Conservation (phyloP, 306 rosid genomes). For the Prunus padus region DNA sequence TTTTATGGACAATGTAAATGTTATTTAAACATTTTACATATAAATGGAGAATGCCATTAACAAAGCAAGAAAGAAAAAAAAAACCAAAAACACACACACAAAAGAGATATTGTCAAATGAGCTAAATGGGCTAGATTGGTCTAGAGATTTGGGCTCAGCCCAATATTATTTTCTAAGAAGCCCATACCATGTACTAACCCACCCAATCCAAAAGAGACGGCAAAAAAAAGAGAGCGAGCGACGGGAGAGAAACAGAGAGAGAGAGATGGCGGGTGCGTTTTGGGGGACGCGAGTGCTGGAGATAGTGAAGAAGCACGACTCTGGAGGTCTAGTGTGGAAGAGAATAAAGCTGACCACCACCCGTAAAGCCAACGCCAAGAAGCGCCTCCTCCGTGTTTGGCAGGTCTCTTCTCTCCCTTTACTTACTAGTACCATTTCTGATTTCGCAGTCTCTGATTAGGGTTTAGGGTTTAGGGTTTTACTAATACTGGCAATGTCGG, state of each 20-base stretch:
- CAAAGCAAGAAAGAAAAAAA: too few species aligned
- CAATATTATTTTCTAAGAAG: not conserved
- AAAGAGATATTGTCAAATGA: too few species aligned
- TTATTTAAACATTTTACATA: too few species aligned
- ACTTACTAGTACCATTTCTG: not conserved
- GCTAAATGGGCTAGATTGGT: not conserved
- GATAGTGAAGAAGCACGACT: slow-evolving; percentile 94
- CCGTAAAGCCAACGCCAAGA: slow-evolving; percentile 91
- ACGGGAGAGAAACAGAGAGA: not conserved
- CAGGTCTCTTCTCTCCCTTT: slow-evolving; percentile 46
- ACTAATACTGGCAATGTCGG: not conserved
- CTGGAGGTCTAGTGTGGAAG: slow-evolving; percentile 91
- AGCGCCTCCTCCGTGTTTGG: slow-evolving; percentile 94
- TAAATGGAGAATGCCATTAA: too few species aligned
- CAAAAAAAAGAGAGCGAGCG: not conserved
- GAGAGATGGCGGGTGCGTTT: slow-evolving; percentile 65
- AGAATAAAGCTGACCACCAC: slow-evolving; percentile 87
- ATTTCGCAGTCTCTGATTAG: slow-evolving; percentile 6
- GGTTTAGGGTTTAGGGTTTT: slow-evolving; percentile 12
- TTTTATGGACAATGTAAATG: too few species aligned
- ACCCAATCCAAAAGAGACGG: not conserved
- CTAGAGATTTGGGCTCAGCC: not conserved
- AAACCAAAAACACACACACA: too few species aligned
- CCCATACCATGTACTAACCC: not conserved
- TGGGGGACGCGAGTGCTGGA: slow-evolving; percentile 84